phyloP scores from a whole-genome alignment of 1,284 basidiomycete species.

The Rhodotorula sp. region DNA sequence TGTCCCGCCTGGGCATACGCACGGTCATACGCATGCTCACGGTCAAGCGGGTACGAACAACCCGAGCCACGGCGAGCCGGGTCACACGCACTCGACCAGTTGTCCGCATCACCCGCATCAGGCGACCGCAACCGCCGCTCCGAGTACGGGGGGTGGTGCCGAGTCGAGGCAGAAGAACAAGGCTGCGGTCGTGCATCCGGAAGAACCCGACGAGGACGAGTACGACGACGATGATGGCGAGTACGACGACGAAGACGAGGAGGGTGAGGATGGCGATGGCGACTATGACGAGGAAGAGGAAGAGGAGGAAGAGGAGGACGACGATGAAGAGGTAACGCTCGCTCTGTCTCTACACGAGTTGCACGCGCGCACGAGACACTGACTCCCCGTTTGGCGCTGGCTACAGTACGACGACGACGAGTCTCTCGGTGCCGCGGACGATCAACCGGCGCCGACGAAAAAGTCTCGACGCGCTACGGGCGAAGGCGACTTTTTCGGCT shows the following conservation, averaged over 20 bases:
- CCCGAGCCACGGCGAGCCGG: constrained; percentile 41
- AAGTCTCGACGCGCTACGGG: constrained; percentile 44
- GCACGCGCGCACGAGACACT: not conserved
- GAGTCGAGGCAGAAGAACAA: constrained; percentile 31
- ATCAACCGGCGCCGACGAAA: constrained; percentile 53
- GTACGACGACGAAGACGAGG: constrained; percentile 33
- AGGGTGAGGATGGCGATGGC: constrained; percentile 31
- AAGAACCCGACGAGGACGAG: constrained; percentile 42
- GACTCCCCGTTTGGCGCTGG: not conserved
- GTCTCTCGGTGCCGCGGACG: constrained; percentile 52
- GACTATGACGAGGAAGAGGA: constrained; percentile 38
- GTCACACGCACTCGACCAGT: constrained; percentile 43
- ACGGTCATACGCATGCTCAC: constrained; percentile 14
- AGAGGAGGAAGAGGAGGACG: constrained; percentile 38
- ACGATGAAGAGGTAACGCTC: constrained; percentile 14
- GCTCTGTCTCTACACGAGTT: not conserved
- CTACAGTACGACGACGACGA: constrained; percentile 60
- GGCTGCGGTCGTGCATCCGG: constrained; percentile 28
- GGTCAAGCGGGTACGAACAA: constrained; percentile 18
- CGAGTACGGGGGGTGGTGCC: not conserved
- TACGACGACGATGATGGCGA: constrained; percentile 55
- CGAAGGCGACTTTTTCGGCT: constrained; percentile 69
- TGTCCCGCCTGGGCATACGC: constrained; percentile 19
- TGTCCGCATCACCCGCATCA: constrained; percentile 45
- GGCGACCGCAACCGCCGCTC: constrained; percentile 37